A percentile compares a stretch with the other conserved stretches of the same genome.
Conservation (phyloP, 805 yeast species). For the Vanderwaltozyma yarrowii region DNA sequence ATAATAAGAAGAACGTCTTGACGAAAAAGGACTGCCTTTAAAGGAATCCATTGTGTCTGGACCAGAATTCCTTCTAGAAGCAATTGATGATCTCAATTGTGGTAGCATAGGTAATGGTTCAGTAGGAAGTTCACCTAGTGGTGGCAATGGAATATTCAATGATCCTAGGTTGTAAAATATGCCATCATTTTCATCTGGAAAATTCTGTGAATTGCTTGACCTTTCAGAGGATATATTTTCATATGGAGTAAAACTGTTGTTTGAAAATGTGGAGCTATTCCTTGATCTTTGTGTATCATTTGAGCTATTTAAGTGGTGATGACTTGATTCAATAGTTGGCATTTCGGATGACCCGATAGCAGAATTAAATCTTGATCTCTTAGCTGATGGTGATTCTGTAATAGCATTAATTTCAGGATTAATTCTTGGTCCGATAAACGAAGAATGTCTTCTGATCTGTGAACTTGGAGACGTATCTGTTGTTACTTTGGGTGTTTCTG, state of each 20-base stretch:
- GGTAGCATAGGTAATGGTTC: constrained; percentile 36
- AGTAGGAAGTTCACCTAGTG: constrained; percentile 46
- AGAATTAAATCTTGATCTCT: not conserved
- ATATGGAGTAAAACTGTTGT: constrained; percentile 18
- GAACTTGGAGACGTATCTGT: not conserved
- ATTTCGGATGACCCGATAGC: not conserved
- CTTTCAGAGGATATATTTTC: constrained; percentile 24
- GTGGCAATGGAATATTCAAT: constrained; percentile 37
- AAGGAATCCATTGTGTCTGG: not conserved
- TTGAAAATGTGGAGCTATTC: constrained; percentile 30
- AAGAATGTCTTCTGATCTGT: not conserved
- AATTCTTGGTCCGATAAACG: not conserved
- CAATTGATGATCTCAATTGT: constrained; percentile 3
- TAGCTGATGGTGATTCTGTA: not conserved
- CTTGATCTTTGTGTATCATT: constrained; percentile 23
- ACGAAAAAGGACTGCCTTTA: constrained; percentile 21
- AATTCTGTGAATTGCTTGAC: constrained; percentile 10
- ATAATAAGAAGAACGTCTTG: constrained; percentile 18
- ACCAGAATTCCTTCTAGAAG: constrained; percentile 1
- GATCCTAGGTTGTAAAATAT: constrained; percentile 3
- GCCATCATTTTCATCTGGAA: not conserved
- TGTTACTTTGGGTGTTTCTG: constrained; percentile 2
- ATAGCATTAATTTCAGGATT: not conserved
- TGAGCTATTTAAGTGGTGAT: not conserved
- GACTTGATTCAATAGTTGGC: not conserved